Evolutionary conservation across 805 yeast species (phyloP).

Genomic region (Kodamaea jinghongensis): DNA sequence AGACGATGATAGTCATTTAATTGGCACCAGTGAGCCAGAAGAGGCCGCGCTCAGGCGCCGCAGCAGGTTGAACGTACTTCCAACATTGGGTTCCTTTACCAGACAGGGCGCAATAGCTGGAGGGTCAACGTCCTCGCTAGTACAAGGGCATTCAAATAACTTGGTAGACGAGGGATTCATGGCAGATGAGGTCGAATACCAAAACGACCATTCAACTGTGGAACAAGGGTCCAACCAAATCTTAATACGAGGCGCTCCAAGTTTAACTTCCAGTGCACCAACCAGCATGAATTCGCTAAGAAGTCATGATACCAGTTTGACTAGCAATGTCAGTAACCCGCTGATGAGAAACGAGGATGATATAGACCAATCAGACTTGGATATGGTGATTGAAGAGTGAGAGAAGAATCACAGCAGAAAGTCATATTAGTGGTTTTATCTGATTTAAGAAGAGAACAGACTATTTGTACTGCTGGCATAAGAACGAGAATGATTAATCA

Average conservation of each 20-base stretch:
- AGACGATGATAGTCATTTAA: slow-evolving; percentile 24
- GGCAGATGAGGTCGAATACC: slow-evolving; percentile 49
- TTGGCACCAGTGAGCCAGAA: slow-evolving; percentile 5
- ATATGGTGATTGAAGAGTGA: slow-evolving; percentile 43
- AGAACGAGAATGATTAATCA: too few species aligned
- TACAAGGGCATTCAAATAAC: slow-evolving; percentile 7
- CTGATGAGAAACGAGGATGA: slow-evolving; percentile 18
- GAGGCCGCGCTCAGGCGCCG: slow-evolving; percentile 6
- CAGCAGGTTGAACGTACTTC: not conserved
- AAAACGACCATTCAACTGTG: slow-evolving; percentile 34
- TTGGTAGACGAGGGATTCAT: slow-evolving; percentile 41
- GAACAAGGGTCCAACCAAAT: slow-evolving; percentile 17
- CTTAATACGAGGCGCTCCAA: slow-evolving; percentile 14
- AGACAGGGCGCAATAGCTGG: too few species aligned
- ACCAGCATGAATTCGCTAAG: slow-evolving; percentile 16
- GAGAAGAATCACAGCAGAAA: too few species aligned
- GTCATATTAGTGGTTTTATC: too few species aligned
- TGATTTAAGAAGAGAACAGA: too few species aligned
- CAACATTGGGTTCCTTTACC: not conserved
- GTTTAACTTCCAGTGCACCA: not conserved
- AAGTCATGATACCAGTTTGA: slow-evolving; percentile 16
- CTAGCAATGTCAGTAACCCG: slow-evolving; percentile 9
- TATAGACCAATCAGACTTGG: slow-evolving; percentile 36
- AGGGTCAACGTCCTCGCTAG: slow-evolving; percentile 2
- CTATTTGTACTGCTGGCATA: too few species aligned